Conservation (phyloP, 2,329 filamentous ascomycete genomes). For the Cladosporium sp. region DNA sequence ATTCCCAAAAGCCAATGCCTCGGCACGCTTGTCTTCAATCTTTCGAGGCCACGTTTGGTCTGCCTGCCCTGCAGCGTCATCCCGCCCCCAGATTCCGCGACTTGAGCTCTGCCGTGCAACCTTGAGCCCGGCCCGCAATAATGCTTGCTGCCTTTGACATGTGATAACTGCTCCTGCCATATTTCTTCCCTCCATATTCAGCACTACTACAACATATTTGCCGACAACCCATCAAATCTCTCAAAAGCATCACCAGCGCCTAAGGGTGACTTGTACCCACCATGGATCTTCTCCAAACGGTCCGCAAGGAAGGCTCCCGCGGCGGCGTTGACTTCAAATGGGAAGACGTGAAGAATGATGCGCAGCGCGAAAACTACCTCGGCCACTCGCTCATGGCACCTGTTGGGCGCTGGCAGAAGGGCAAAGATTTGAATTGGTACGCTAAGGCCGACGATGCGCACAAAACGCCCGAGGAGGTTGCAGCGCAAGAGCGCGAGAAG, state of each 20-base stretch:
- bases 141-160: slow-evolving; percentile 5
- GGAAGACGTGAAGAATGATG: slow-evolving; percentile 85
- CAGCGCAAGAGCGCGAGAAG: slow-evolving; percentile 69
- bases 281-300: slow-evolving; percentile 92
- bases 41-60: slow-evolving; percentile 16
- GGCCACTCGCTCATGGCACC: slow-evolving; percentile 88
- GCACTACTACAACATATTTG: neutral
- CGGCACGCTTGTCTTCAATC: slow-evolving; percentile 6
- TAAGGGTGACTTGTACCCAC: slow-evolving; percentile 19
- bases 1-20: slow-evolving; percentile 9
- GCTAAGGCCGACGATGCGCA: slow-evolving; percentile 57
- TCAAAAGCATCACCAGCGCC: too few relatives aligned
- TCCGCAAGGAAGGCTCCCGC: slow-evolving; percentile 86
- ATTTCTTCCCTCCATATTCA: neutral
- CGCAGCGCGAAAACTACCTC: slow-evolving; percentile 86
- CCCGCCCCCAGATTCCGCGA: neutral
- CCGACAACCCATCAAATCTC: neutral
- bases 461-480: slow-evolving; percentile 50
- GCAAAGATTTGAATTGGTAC: slow-evolving; percentile 68
- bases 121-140: neutral
- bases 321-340: slow-evolving; percentile 96
- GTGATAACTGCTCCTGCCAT: neutral
- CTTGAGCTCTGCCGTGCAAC: slow-evolving; percentile 2
- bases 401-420: slow-evolving; percentile 88
- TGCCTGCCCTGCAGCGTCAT: slow-evolving; percentile 8